Percentiles rank a stretch among this genome's conserved stretches.
Conservation (phyloP, 2,329 filamentous ascomycete genomes). For the Massarina eburnea region DNA sequence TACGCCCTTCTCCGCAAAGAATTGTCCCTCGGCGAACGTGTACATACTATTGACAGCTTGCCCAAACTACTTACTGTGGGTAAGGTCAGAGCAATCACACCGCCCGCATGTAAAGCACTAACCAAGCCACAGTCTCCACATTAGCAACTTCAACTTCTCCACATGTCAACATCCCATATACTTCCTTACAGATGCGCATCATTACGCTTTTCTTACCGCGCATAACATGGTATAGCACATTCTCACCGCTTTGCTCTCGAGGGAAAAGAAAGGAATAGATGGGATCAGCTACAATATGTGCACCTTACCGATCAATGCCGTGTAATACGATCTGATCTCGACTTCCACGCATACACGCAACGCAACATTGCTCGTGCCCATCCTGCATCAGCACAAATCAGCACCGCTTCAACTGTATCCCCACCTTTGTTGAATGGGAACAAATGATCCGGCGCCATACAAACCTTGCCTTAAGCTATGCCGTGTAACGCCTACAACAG, state of each 20-base stretch:
- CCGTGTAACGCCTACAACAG: neutral
- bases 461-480: neutral
- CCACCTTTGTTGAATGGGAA: no score
- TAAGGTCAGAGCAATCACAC: conserved; percentile 11
- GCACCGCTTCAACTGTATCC: no score
- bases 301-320: conserved; percentile 7
- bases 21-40: no score
- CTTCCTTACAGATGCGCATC: conserved; percentile 4
- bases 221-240: conserved; percentile 3
- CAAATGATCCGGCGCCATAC: conserved; percentile 9
- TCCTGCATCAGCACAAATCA: conserved; percentile 1
- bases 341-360: conserved; percentile 4
- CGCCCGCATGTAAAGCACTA: conserved; percentile 13
- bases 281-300: neutral
- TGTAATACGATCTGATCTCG: conserved; percentile 13
- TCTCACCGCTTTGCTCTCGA: conserved; percentile 6
- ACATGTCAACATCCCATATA: conserved; percentile 2
- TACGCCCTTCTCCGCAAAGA: no score
- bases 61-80: conserved; percentile 9
- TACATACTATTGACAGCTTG: no score
- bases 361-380: neutral
- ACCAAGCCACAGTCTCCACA: neutral
- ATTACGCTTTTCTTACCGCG: conserved; percentile 15
- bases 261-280: neutral
- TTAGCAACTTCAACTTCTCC: neutral